Conservation (phyloP, 352 stramenopile genomes). For the Aphanomyces invadans region DNA sequence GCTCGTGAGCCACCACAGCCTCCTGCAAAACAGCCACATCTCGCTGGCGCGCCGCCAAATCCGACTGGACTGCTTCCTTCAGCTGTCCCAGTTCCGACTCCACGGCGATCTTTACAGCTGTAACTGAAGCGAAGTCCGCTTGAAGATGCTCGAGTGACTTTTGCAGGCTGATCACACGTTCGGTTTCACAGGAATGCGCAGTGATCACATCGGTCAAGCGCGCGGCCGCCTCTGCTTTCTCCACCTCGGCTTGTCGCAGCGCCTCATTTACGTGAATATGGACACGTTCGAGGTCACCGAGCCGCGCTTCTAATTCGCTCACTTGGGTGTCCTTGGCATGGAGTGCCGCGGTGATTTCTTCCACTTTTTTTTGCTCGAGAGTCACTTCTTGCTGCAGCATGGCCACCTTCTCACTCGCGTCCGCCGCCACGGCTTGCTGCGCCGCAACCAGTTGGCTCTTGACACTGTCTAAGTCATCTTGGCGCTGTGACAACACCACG, state of each 20-base stretch:
- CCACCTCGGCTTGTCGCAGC: not conserved
- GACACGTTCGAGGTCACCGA: not conserved
- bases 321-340: not conserved
- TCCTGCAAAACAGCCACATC: constrained; percentile 15
- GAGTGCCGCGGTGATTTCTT: constrained; percentile 23
- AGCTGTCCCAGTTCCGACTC: constrained; percentile 30
- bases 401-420: constrained; percentile 3
- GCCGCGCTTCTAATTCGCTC: not conserved
- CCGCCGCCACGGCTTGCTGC: not conserved
- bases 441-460: not conserved
- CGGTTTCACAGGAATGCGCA: too few species aligned
- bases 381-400: constrained; percentile 17
- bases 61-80: constrained; percentile 24
- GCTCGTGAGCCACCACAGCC: not conserved
- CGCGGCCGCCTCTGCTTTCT: constrained; percentile 18
- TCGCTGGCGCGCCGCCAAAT: not conserved
- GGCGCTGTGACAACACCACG: not conserved
- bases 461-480: not conserved
- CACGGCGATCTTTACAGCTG: constrained; percentile 3
- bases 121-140: not conserved
- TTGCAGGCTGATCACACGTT: constrained; percentile 39
- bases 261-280: not conserved
- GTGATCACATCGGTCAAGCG: too few species aligned
- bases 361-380: constrained; percentile 26
- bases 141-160: constrained; percentile 33